These are phyloP conservation scores for Aspergillus panamensis DNA, from an alignment of 495 filamentous ascomycete genomes.

Conservation along the genomic window DNA sequence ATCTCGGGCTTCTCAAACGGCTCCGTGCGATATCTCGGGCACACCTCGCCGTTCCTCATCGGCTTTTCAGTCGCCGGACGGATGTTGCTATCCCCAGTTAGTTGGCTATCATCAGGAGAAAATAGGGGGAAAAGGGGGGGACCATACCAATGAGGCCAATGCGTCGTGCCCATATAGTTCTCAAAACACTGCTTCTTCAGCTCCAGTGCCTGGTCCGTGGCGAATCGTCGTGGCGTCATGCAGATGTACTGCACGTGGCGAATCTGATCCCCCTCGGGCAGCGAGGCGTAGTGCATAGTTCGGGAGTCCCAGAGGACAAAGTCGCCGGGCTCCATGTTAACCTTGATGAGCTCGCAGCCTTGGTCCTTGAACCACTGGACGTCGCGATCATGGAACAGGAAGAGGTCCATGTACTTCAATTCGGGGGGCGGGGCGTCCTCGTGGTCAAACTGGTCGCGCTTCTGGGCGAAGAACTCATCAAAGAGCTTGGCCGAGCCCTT, in stretches of 20 bases:
- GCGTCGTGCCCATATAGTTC: constrained; percentile 30
- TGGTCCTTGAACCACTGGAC: constrained; percentile 39
- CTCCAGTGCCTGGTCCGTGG: constrained; percentile 22
- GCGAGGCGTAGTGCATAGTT: constrained; percentile 39
- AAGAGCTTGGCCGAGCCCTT: constrained; percentile 38
- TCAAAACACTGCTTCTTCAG: constrained; percentile 30
- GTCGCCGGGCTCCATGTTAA: constrained; percentile 38
- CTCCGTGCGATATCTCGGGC: constrained; percentile 26
- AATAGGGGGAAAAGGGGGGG: neutral
- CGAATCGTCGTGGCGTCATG: constrained; percentile 30
- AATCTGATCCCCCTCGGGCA: constrained; percentile 37
- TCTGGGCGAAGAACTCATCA: constrained; percentile 35
- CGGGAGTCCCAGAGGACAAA: constrained; percentile 43
- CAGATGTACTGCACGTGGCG: constrained; percentile 35
- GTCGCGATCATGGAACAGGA: constrained; percentile 35
- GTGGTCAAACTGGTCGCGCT: constrained; percentile 28
- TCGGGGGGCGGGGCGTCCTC: constrained; percentile 36
- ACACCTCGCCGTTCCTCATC: constrained; percentile 31
- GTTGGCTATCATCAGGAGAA: neutral
- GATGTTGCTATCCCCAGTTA: constrained; percentile 23
- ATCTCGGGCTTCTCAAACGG: constrained; percentile 30
- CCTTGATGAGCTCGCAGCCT: constrained; percentile 38
- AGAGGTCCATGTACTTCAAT: constrained; percentile 32
- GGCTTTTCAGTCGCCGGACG: constrained; percentile 32
- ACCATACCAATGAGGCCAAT: constrained; percentile 33